phyloP scores from a whole-genome alignment of 306 rosid species.

The Luffa aegyptiaca region DNA sequence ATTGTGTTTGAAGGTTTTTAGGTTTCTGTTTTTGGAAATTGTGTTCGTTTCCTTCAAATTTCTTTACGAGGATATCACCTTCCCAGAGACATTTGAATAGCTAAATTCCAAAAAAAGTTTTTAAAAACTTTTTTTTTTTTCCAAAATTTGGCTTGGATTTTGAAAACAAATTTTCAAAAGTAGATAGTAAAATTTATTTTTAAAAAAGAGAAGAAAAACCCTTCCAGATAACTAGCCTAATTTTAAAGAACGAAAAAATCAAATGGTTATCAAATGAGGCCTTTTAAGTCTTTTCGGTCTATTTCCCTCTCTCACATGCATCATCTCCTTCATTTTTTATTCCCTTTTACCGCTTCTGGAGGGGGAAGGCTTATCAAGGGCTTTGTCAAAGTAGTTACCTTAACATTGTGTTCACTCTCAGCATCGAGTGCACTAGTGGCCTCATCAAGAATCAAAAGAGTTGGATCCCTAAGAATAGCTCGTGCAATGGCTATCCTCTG shows the following conservation, averaged over 20 bases:
- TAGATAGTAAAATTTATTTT: no score
- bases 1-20: no score
- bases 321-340: background rate
- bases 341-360: background rate
- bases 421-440: constrained; percentile 98
- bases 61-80: no score
- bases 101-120: background rate
- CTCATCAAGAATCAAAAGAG: constrained; percentile 87
- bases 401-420: constrained; percentile 86
- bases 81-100: background rate
- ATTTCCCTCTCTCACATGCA: background rate
- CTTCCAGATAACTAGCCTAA: no score
- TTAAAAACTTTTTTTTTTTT: no score
- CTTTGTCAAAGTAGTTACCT: constrained; percentile 35
- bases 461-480: constrained; percentile 89
- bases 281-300: background rate
- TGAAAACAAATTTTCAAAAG: no score
- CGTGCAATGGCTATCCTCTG: constrained; percentile 95
- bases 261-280: background rate
- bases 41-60: no score
- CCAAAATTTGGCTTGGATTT: no score
- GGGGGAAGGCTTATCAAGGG: constrained; percentile 3
- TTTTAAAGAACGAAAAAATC: no score
- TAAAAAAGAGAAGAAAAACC: no score
- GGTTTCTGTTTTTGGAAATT: no score